Conservation (phyloP, 208 protist species). For the Trypanosoma rangeli region DNA sequence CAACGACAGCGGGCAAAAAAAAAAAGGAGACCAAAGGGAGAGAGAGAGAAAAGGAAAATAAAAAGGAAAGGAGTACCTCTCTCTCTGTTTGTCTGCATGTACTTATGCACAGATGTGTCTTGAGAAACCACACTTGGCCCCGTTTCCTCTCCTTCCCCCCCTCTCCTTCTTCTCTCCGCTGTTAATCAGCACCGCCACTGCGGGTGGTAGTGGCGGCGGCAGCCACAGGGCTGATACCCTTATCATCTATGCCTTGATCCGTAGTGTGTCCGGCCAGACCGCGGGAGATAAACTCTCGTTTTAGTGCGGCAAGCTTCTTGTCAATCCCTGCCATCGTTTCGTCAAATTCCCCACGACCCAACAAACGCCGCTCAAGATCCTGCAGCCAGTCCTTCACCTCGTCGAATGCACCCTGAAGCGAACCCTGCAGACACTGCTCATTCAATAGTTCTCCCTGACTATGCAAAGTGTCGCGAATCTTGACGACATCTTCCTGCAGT, state of each 20-base stretch:
- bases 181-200: background rate
- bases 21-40: background rate
- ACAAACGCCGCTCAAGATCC: constrained; percentile 65
- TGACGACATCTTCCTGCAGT: constrained; percentile 22
- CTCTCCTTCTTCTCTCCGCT: background rate
- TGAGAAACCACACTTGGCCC: background rate
- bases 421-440: constrained; percentile 38
- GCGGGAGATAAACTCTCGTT: constrained; percentile 28
- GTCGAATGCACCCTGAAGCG: constrained; percentile 56
- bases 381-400: constrained; percentile 86
- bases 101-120: background rate
- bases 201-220: background rate
- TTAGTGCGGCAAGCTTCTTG: constrained; percentile 38
- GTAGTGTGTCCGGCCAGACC: background rate
- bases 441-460: constrained; percentile 38
- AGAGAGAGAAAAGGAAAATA: background rate
- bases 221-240: background rate
- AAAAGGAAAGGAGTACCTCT: background rate
- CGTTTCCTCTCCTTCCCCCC: background rate
- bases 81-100: background rate
- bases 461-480: constrained; percentile 24
- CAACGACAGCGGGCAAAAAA: background rate
- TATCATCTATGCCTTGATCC: background rate
- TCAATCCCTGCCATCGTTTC: constrained; percentile 47
- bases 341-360: constrained; percentile 59